Evolutionary conservation across 257 asterid genomes (phyloP), one percentile per base, ranked within the genome.

Genomic region (Capsicum chinense): DNA sequence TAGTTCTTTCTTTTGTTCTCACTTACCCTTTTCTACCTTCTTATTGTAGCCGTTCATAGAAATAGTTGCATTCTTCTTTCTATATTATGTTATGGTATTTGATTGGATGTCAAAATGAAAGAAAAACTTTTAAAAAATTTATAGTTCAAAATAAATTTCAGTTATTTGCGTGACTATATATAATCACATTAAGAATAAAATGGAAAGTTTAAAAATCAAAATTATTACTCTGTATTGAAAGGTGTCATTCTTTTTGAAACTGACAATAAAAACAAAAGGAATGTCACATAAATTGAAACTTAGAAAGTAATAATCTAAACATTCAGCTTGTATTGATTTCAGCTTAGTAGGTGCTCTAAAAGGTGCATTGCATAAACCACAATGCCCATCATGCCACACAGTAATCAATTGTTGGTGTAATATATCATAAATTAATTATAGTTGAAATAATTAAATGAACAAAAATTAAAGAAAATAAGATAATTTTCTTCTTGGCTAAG

Each of bases 21-120:
- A n/a, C n/a, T 59, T 58, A 71, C 14, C 13, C 44, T 59, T 63
- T 63, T 80, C 19, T 74, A 48, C 80, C 80, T 50, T 74, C 60
- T 52, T 52, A 52, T 2, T 21, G 5, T 21, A 13, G 50, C 47
- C 0, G 0, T 8, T 11, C 39, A 0, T 66, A 17, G 35, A n/a
- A 60, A 60, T 60, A 60, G 9, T 60, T 60, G 15, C 62, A 1
- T 56, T 5, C 7, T 0, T 11, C 0, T 6, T 39, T 39, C 44
- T 7, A 56, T 13, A 3, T 13, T 56, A 56, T 14, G 62, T 56
- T 7, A 56, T 15, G n/a, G 62, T 56, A 3, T 56, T 56, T 56
- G 8, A 56, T 6, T 13, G 59, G 6, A 44, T 44, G 6, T 44
- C 7, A 5, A 44, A 56, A 56, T 56, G 19, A 56, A 56, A 56